These are phyloP conservation scores for Plasmodium coatneyi DNA, from an alignment of 169 alveolate species.

Conservation along the genomic window DNA sequence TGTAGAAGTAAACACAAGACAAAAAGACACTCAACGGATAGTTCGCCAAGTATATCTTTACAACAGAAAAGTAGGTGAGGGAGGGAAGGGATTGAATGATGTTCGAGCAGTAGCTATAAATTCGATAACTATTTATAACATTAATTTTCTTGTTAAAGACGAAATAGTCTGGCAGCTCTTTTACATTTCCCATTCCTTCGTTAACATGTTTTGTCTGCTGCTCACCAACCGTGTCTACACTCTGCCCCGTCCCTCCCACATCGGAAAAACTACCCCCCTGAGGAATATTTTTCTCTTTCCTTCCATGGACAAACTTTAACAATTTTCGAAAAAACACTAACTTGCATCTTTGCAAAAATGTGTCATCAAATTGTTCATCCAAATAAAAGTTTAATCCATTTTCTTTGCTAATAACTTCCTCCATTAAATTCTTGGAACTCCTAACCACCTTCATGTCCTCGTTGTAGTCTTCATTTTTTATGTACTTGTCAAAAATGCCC, in stretches of 20 bases:
- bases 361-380: constrained; percentile 28
- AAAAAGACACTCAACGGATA: constrained; percentile 66
- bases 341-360: constrained; percentile 35
- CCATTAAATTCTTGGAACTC: constrained; percentile 31
- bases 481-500: constrained; percentile 50
- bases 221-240: not conserved
- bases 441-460: constrained; percentile 24
- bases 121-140: constrained; percentile 41
- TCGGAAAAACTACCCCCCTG: not conserved
- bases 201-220: not conserved
- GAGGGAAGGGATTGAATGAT: constrained; percentile 69
- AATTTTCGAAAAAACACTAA: constrained; percentile 41
- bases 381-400: constrained; percentile 57
- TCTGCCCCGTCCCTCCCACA: not conserved
- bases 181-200: not conserved
- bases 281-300: not conserved
- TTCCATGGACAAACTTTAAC: constrained; percentile 4
- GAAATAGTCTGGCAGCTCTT: not conserved
- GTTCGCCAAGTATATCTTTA: constrained; percentile 44
- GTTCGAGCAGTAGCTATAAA: constrained; percentile 43
- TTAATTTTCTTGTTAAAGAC: constrained; percentile 55
- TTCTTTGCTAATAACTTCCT: constrained; percentile 63
- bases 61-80: constrained; percentile 54
- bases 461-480: constrained; percentile 55
- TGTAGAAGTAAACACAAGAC: constrained; percentile 55